phyloP scores from a whole-genome alignment of 176 grass and related monocot species.

The Juncus inflexus region DNA sequence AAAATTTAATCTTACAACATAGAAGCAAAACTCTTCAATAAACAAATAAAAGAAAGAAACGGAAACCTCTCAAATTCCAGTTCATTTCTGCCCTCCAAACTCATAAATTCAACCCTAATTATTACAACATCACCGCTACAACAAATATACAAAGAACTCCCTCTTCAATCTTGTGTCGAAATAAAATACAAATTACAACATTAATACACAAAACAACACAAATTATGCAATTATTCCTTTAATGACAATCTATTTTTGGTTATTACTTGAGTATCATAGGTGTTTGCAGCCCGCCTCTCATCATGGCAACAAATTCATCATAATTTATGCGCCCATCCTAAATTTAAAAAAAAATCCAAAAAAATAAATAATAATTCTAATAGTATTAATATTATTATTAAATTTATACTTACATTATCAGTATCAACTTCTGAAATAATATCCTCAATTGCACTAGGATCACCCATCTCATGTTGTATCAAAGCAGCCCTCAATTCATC shows the following conservation, averaged over 20 bases:
- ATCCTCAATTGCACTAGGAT: constrained; percentile 72
- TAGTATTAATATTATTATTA: too few relatives aligned
- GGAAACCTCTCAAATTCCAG: constrained; percentile 7
- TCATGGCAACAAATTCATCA: constrained; percentile 97
- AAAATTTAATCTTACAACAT: constrained; percentile 19
- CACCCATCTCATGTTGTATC: constrained; percentile 93
- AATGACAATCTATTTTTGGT: too few relatives aligned
- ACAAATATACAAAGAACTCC: constrained; percentile 15
- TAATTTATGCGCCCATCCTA: constrained; percentile 99
- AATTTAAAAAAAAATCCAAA: constrained; percentile 15
- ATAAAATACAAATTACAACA: constrained; percentile 26
- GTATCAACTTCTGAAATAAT: constrained; percentile 96
- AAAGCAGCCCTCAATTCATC: constrained; percentile 91
- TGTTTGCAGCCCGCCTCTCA: constrained; percentile 75
- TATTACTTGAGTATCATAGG: constrained; percentile 71
- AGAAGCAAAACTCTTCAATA: constrained; percentile 6
- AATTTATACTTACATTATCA: constrained; percentile 66
- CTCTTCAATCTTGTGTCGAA: not conserved
- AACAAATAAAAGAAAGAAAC: not conserved
- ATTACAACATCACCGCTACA: constrained; percentile 12
- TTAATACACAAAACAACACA: constrained; percentile 6
- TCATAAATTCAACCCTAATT: constrained; percentile 4
- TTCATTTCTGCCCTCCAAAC: not conserved
- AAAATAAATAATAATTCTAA: constrained; percentile 12
- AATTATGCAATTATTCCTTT: constrained; percentile 4